phyloP scores from a whole-genome alignment of 148 eudicot genomes.

The Diospyros lotus region DNA sequence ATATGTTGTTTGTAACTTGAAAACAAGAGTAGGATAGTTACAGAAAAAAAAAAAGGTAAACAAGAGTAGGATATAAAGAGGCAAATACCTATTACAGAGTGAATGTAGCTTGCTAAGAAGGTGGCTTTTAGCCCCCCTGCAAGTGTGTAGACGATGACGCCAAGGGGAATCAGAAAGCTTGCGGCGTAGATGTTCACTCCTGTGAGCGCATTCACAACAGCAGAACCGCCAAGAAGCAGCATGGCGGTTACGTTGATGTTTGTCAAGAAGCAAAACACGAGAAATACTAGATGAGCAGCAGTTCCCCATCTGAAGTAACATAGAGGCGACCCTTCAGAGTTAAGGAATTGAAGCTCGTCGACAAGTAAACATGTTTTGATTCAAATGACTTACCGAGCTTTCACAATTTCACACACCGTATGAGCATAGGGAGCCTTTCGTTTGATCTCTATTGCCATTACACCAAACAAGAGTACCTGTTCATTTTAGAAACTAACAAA shows the following conservation, averaged over 20 bases:
- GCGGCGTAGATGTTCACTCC: constrained; percentile 94
- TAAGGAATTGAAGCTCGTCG: not conserved
- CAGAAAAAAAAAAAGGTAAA: too few relatives aligned
- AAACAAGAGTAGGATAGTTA: too few relatives aligned
- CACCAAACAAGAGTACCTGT: constrained; percentile 86
- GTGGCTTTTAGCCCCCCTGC: constrained; percentile 97
- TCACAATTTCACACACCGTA: constrained; percentile 94
- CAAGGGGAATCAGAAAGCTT: constrained; percentile 92
- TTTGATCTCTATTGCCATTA: constrained; percentile 96
- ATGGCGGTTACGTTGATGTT: constrained; percentile 94
- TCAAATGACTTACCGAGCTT: constrained; percentile 57
- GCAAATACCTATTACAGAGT: constrained; percentile 72
- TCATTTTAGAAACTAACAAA: not conserved
- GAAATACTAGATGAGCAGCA: constrained; percentile 78
- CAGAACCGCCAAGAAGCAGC: constrained; percentile 99
- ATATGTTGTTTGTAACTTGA: too few relatives aligned
- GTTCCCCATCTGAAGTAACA: constrained; percentile 82
- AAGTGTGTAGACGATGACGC: constrained; percentile 84
- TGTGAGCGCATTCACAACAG: constrained; percentile 94
- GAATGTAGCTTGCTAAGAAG: constrained; percentile 93
- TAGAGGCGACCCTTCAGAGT: not conserved
- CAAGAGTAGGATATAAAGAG: not conserved
- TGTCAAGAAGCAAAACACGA: constrained; percentile 83
- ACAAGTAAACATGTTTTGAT: not conserved
- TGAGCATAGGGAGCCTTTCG: constrained; percentile 97